Conservation (phyloP, 2,329 filamentous ascomycete genomes). For the Graphium sp. region DNA sequence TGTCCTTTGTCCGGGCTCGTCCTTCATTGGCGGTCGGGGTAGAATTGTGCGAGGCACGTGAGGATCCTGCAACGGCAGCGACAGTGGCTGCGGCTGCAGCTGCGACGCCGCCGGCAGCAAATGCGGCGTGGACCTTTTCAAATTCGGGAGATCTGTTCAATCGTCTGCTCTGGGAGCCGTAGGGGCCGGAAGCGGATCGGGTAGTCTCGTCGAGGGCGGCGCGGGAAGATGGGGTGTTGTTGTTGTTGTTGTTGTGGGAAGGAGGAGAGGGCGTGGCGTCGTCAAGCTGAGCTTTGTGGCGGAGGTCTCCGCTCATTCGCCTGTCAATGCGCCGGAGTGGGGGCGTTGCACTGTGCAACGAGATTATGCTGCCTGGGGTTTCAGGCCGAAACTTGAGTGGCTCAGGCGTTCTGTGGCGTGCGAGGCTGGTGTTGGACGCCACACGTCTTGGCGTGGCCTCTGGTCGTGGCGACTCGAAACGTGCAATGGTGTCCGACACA, state of each 20-base stretch:
- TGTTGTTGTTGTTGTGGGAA: constrained; percentile 4
- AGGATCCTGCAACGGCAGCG: too few relatives aligned
- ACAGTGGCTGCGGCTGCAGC: too few relatives aligned
- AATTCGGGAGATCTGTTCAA: too few relatives aligned
- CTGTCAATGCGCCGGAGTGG: constrained; percentile 54
- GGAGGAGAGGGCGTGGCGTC: not conserved
- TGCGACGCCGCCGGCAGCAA: too few relatives aligned
- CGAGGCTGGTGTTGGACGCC: constrained; percentile 35
- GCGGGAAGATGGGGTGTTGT: constrained; percentile 10
- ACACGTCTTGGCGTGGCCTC: constrained; percentile 20
- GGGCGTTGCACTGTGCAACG: constrained; percentile 40
- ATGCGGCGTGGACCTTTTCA: too few relatives aligned
- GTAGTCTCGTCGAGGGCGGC: constrained; percentile 4
- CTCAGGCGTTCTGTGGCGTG: constrained; percentile 34
- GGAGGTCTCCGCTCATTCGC: constrained; percentile 61
- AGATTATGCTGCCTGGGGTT: constrained; percentile 32
- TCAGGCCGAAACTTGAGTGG: constrained; percentile 41
- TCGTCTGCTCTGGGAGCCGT: constrained; percentile 6
- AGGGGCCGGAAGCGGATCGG: too few relatives aligned
- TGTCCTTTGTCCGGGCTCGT: constrained; percentile 67
- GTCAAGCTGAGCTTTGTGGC: constrained; percentile 28
- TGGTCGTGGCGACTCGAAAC: constrained; percentile 2
- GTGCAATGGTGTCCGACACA: constrained; percentile 18
- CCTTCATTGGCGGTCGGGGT: constrained; percentile 75
- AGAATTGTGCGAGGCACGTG: constrained; percentile 12